These are phyloP conservation scores for Haplosporangium gracile DNA, from an alignment of 192 early-diverging fungal genomes.

Conservation along the genomic window DNA sequence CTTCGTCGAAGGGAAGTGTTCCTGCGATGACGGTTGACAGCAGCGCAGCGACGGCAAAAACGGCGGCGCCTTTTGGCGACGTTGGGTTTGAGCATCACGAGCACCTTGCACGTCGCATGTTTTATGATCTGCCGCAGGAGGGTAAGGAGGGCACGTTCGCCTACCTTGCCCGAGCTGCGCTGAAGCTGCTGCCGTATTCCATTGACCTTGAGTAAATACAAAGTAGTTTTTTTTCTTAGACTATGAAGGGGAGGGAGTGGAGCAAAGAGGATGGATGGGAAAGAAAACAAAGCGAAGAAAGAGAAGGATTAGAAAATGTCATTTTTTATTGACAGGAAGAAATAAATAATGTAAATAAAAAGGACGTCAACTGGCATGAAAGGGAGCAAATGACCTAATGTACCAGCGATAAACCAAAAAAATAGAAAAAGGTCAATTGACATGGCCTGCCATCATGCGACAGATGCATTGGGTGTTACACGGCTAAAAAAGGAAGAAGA, in stretches of 20 bases:
- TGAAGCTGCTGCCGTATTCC: constrained; percentile 57
- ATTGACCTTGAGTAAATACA: constrained; percentile 45
- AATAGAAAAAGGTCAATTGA: neutral
- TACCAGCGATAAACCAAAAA: neutral
- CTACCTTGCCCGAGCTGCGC: constrained; percentile 68
- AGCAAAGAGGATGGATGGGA: neutral
- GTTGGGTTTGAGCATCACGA: constrained; percentile 75
- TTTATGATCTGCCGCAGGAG: constrained; percentile 84
- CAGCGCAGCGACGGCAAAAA: neutral
- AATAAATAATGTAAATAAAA: neutral
- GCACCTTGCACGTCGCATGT: constrained; percentile 74
- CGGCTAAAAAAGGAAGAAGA: neutral
- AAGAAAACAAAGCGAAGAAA: neutral
- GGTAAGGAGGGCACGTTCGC: constrained; percentile 72
- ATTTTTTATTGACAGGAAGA: neutral
- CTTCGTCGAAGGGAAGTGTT: neutral
- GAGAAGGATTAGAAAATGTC: neutral
- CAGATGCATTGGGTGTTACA: neutral
- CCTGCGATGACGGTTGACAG: neutral
- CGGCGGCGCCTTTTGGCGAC: constrained; percentile 28
- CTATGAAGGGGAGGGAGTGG: neutral
- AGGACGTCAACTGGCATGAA: neutral
- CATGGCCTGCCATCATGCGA: neutral
- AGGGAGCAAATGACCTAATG: neutral
- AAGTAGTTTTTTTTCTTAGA: neutral